Conservation (phyloP, 345 rosid genomes). For the Dipteronia sinensis region DNA sequence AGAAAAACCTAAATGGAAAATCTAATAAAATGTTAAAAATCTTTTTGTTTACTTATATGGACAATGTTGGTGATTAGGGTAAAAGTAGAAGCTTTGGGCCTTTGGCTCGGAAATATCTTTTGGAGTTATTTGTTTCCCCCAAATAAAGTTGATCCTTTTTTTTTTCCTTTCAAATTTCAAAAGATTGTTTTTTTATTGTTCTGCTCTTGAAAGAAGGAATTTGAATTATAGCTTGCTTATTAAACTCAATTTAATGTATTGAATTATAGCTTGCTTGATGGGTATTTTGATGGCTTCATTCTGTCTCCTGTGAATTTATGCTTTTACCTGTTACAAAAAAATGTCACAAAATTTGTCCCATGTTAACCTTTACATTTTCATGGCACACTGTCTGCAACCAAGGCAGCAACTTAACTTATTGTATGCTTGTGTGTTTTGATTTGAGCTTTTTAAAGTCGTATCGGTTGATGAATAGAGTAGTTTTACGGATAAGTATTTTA, state of each 20-base stretch:
- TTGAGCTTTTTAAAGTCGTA: not conserved
- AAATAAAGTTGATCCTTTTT: no score
- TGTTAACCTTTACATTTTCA: not conserved
- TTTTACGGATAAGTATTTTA: conserved; percentile 2
- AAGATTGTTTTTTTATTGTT: not conserved
- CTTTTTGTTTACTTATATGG: not conserved
- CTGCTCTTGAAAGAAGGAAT: not conserved
- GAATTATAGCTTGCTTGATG: not conserved
- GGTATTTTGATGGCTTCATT: not conserved
- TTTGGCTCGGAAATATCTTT: no score
- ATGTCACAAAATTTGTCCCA: not conserved
- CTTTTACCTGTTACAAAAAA: not conserved
- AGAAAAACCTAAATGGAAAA: not conserved
- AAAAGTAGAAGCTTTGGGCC: not conserved
- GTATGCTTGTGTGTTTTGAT: not conserved
- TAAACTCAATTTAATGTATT: not conserved
- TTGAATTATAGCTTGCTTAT: not conserved
- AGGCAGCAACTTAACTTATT: not conserved
- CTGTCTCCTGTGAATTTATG: not conserved
- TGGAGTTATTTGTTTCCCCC: no score
- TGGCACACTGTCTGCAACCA: not conserved
- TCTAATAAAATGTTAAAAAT: not conserved
- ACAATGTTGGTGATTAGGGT: not conserved
- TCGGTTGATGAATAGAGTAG: not conserved
- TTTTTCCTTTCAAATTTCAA: not conserved